phyloP scores from a whole-genome alignment of 495 filamentous ascomycete species.

The Hypoxylon crocopeplum region DNA sequence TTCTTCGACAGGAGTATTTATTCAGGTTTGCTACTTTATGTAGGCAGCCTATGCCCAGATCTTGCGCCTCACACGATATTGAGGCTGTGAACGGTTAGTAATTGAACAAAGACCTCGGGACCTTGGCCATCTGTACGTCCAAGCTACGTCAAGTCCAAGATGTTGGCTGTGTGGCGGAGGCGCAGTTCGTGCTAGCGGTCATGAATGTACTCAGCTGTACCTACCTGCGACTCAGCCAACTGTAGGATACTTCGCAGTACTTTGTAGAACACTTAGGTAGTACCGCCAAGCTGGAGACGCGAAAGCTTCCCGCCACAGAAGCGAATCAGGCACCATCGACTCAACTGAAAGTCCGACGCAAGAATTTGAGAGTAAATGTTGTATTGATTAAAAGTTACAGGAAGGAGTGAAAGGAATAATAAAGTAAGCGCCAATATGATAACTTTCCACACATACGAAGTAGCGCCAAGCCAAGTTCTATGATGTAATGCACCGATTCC shows the following conservation, averaged over 20 bases:
- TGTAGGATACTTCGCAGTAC: too few species aligned
- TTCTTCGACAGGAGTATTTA: conserved; percentile 2
- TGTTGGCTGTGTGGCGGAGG: not conserved
- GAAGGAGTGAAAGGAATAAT: conserved; percentile 3
- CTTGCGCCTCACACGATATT: conserved; percentile 26
- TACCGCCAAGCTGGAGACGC: conserved; percentile 8
- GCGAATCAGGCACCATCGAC: not conserved
- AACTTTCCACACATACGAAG: not conserved
- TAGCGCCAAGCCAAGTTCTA: too few species aligned
- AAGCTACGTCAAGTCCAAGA: not conserved
- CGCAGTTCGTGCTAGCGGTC: not conserved
- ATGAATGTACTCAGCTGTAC: too few species aligned
- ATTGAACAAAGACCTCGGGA: not conserved
- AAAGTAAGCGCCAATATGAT: not conserved
- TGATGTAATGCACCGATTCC: too few species aligned
- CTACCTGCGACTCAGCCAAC: too few species aligned
- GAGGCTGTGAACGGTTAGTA: conserved; percentile 24
- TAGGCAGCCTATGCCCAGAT: not conserved
- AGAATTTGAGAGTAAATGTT: too few species aligned
- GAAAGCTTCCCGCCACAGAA: conserved; percentile 13
- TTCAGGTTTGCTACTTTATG: conserved; percentile 2
- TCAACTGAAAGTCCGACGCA: too few species aligned
- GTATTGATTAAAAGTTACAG: too few species aligned
- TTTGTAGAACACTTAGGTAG: too few species aligned
- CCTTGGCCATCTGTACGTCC: too few species aligned